Evolutionary conservation across 2,329 filamentous ascomycete species (phyloP), one percentile per base, ranked within the genome.

Genomic region (Ceratocystiopsis sp.): DNA sequence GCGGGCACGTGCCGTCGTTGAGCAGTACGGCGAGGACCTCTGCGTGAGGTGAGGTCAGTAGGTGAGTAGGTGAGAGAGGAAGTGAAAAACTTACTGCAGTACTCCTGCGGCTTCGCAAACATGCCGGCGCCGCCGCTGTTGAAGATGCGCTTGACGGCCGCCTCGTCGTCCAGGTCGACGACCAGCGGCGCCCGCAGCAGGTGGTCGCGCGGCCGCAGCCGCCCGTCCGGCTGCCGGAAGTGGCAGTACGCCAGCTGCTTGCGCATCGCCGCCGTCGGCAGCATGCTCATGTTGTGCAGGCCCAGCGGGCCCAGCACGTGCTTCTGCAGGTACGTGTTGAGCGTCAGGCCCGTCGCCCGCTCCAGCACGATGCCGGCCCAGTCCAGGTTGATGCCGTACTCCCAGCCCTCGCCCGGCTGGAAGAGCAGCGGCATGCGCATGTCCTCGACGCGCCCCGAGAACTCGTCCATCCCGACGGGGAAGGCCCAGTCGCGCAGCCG

Each of bases 1-100:
- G 63, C 0, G 76, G 69, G n/a, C 65, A 71, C 0, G 59, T 68
- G 44, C 77, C 77, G 48, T 76, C 61, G 52, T 80, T 80, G 37
- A 80, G 59, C 2, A 82, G 57, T 0, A 65, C 62, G 0, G 71
- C 66, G 12, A 81, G 64, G 44, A 80, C 66, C 49, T 71, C 67
- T 15, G 54, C 54, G 45, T 64, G n/a, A n/a, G n/a, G n/a, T n/a
- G n/a, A n/a, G n/a, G n/a, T n/a, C n/a, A n/a, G n/a, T n/a, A n/a
- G n/a, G n/a, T n/a, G n/a, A n/a, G n/a, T n/a, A n/a, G n/a, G n/a
- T n/a, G n/a, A n/a, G n/a, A n/a, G n/a, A n/a, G n/a, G n/a, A n/a
- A n/a, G n/a, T n/a, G n/a, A n/a, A n/a, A n/a, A n/a, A n/a, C n/a
- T n/a, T n/a, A n/a, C n/a, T n/a, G n/a, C n/a, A n/a, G n/a, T n/a